These are phyloP conservation scores for Tagetes patula DNA, from an alignment of 129 eudicot genomes.

Conservation along the genomic window DNA sequence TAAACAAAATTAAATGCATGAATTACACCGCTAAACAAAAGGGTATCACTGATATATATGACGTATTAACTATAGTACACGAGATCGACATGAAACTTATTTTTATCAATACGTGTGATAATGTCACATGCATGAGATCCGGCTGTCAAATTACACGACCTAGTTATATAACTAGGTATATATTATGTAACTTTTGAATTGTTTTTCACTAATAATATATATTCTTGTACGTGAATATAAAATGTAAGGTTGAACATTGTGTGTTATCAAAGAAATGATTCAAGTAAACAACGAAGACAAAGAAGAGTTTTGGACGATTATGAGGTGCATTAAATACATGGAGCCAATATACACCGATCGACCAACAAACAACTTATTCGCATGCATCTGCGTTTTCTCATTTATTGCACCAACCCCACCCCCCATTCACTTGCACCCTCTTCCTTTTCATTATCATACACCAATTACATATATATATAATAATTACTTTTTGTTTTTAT, in stretches of 20 bases:
- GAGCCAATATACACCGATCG: conserved; percentile 30
- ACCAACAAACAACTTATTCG: conserved; percentile 38
- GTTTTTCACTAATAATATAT: too few species aligned
- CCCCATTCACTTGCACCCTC: conserved; percentile 22
- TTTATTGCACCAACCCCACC: conserved; percentile 34
- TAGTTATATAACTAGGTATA: too few species aligned
- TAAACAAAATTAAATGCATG: too few species aligned
- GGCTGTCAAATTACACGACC: too few species aligned
- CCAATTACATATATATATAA: background rate
- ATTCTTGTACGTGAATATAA: background rate
- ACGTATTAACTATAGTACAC: too few species aligned
- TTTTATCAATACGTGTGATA: too few species aligned
- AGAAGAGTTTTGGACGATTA: conserved; percentile 22
- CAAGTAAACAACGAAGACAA: conserved; percentile 13
- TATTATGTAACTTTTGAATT: too few species aligned
- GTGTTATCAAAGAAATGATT: background rate
- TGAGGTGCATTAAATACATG: conserved; percentile 32
- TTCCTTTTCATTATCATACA: conserved; percentile 21
- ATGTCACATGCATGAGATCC: too few species aligned
- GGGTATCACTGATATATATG: too few species aligned
- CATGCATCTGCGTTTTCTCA: conserved; percentile 29
- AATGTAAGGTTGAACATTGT: background rate
- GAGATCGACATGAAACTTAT: too few species aligned
- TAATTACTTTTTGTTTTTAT: conserved; percentile 9
- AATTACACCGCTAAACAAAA: too few species aligned